These are phyloP conservation scores for Colletotrichum acutatum DNA, from an alignment of 2,329 filamentous ascomycete genomes.

Conservation along the genomic window DNA sequence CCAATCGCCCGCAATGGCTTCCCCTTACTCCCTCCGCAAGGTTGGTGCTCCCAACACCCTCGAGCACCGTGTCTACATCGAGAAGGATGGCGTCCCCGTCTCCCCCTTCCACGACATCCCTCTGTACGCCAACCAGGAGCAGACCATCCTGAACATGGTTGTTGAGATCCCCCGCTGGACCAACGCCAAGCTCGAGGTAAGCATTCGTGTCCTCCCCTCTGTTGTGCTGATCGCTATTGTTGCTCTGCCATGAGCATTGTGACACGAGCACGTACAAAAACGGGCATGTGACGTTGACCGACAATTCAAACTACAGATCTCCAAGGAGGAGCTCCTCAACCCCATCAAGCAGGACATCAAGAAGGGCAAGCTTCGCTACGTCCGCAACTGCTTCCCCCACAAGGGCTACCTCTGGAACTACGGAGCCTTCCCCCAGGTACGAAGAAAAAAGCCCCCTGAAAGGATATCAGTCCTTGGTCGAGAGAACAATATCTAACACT, in stretches of 20 bases:
- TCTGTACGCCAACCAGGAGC: conserved; percentile 95
- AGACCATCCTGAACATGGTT: conserved; percentile 98
- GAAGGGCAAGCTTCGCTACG: conserved; percentile 99
- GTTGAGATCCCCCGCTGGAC: conserved; percentile 99
- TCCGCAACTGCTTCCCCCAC: conserved; percentile 99
- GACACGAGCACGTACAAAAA: background rate
- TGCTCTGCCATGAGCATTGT: background rate
- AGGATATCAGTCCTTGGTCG: background rate
- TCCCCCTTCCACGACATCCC: conserved; percentile 99
- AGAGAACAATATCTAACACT: background rate
- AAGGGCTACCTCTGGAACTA: conserved; percentile 99
- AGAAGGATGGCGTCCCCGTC: conserved; percentile 94
- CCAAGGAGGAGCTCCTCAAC: conserved; percentile 98
- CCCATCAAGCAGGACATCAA: conserved; percentile 99
- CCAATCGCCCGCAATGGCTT: conserved; percentile 63
- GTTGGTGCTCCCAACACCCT: conserved; percentile 90
- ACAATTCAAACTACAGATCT: conserved; percentile 73
- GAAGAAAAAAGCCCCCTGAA: conserved; percentile 38
- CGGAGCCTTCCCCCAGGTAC: conserved; percentile 97
- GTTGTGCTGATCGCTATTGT: background rate
- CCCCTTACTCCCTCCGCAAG: conserved; percentile 83
- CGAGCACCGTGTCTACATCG: conserved; percentile 97
- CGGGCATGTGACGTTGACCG: conserved; percentile 25
- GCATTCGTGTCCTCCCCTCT: conserved; percentile 47
- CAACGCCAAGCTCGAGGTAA: conserved; percentile 98